Percentiles rank a stretch among this genome's conserved stretches.
phyloP scores from a whole-genome alignment of 495 filamentous ascomycete species.

The Lichenothelia convexa region DNA sequence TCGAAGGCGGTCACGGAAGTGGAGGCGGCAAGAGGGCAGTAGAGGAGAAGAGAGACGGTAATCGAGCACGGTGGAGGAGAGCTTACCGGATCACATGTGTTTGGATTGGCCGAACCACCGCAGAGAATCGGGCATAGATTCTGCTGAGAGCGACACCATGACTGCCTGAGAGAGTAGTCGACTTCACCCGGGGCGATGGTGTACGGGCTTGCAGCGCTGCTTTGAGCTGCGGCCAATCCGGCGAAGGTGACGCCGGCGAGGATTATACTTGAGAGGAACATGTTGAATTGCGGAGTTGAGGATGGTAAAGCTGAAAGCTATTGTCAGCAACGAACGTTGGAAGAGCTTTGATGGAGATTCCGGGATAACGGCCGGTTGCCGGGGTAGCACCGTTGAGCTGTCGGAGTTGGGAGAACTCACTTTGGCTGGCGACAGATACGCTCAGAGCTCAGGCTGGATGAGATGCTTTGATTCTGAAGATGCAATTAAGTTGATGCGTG shows the following conservation, averaged over 20 bases:
- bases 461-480: too few species aligned
- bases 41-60: neutral
- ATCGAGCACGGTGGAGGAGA: neutral
- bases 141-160: slow-evolving; percentile 19
- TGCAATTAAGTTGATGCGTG: too few species aligned
- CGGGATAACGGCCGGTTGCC: too few species aligned
- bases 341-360: too few species aligned
- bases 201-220: slow-evolving; percentile 11
- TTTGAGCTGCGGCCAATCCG: slow-evolving; percentile 20
- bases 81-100: slow-evolving; percentile 21
- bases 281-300: too few species aligned
- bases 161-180: slow-evolving; percentile 1
- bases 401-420: neutral
- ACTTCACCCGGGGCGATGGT: slow-evolving; percentile 12
- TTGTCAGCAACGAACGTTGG: too few species aligned
- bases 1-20: neutral
- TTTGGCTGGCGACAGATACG: neutral
- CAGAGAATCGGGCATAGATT: slow-evolving; percentile 23
- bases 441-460: too few species aligned
- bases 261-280: slow-evolving; percentile 21
- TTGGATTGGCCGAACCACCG: slow-evolving; percentile 13
- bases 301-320: too few species aligned
- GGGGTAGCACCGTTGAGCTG: too few species aligned
- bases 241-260: slow-evolving; percentile 17
- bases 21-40: neutral